Evolutionary conservation across 352 stramenopile species (phyloP).

Genomic region (Pythium dissimile): DNA sequence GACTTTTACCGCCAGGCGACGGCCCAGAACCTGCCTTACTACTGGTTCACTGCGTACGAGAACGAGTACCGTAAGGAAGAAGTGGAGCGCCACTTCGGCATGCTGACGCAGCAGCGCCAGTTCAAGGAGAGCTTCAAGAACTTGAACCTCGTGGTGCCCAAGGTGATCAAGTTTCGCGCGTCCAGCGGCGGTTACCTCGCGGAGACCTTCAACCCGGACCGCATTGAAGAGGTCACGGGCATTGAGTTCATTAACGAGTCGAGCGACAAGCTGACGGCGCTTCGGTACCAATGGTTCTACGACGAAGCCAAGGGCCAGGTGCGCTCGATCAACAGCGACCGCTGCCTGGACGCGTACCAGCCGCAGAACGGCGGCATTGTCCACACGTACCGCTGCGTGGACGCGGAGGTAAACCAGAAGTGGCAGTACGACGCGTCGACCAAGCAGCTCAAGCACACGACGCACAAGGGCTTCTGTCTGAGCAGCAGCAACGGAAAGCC

Average conservation of each 20-base stretch:
- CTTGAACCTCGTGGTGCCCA: conserved; percentile 32
- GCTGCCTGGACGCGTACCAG: conserved; percentile 63
- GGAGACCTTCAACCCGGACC: conserved; percentile 20
- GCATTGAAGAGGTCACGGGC: conserved; percentile 33
- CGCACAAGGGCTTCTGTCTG: conserved; percentile 52
- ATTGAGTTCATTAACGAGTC: conserved; percentile 41
- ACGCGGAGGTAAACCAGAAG: conserved; percentile 59
- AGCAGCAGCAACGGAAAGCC: conserved; percentile 58
- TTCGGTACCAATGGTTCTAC: conserved; percentile 70
- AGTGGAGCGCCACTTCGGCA: conserved; percentile 65
- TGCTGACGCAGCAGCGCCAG: conserved; percentile 51
- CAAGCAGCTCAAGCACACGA: conserved; percentile 37
- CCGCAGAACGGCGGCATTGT: conserved; percentile 42
- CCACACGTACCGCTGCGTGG: conserved; percentile 51
- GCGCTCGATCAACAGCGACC: conserved; percentile 65
- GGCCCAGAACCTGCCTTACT: conserved; percentile 54
- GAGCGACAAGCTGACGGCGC: conserved; percentile 40
- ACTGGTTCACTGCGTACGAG: conserved; percentile 75
- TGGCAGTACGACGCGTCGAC: conserved; percentile 54
- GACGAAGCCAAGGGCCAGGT: conserved; percentile 42
- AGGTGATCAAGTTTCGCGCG: conserved; percentile 13
- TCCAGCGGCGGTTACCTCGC: conserved; percentile 17
- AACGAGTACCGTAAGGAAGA: conserved; percentile 43
- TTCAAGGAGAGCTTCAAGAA: conserved; percentile 51
- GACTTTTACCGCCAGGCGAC: conserved; percentile 63